Evolutionary conservation across 805 yeast species (phyloP).

Genomic region (Myxozyma melibiosi): DNA sequence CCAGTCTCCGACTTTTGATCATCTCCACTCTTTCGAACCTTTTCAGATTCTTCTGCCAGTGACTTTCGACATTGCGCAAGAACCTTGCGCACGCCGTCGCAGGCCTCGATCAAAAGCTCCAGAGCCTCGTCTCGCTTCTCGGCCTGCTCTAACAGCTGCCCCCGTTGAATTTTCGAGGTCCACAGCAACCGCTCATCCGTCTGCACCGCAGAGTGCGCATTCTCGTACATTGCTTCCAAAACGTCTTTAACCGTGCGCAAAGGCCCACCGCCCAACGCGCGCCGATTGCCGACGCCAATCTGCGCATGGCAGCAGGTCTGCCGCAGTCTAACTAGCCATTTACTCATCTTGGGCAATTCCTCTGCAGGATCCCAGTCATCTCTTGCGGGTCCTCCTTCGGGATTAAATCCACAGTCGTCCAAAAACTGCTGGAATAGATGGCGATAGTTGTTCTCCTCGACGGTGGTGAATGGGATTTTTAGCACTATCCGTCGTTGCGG

Average conservation of each 20-base stretch:
- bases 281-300: slow-evolving; percentile 37
- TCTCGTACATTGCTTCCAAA: slow-evolving; percentile 61
- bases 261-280: slow-evolving; percentile 40
- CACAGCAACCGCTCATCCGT: slow-evolving; percentile 54
- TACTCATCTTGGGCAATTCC: slow-evolving; percentile 45
- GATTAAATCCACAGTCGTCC: slow-evolving; percentile 52
- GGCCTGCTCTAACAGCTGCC: slow-evolving; percentile 67
- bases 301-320: slow-evolving; percentile 82
- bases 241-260: slow-evolving; percentile 66
- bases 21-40: slow-evolving; percentile 22
- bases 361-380: slow-evolving; percentile 29
- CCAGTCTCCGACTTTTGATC: neutral
- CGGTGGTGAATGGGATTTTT: slow-evolving; percentile 72
- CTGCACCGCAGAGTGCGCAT: slow-evolving; percentile 53
- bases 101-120: slow-evolving; percentile 48
- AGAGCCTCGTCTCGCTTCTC: slow-evolving; percentile 57
- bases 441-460: slow-evolving; percentile 83
- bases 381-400: slow-evolving; percentile 24
- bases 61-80: slow-evolving; percentile 34
- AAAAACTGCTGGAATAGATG: slow-evolving; percentile 61
- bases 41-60: slow-evolving; percentile 32
- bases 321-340: slow-evolving; percentile 70
- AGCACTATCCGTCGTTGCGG: slow-evolving; percentile 71
- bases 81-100: slow-evolving; percentile 40
- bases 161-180: slow-evolving; percentile 56